phyloP scores from a whole-genome alignment of 331 rosid genomes.

The Arachis monticola region DNA sequence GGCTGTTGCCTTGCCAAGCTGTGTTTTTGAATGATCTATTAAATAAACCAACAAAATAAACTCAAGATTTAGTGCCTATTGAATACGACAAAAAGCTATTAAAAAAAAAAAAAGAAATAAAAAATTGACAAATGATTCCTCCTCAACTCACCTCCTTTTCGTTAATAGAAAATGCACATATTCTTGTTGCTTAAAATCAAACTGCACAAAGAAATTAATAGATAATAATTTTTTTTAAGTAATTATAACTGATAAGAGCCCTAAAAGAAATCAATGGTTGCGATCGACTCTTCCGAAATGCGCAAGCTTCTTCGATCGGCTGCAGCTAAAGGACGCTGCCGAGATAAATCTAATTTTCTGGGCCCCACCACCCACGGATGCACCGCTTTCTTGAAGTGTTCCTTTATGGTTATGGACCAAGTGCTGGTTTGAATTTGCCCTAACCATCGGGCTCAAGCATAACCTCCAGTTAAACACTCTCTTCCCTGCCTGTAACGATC shows the following conservation, averaged over 20 bases:
- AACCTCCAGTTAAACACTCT: slow-evolving; percentile 60
- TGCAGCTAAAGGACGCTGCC: slow-evolving; percentile 66
- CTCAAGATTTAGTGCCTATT: no score
- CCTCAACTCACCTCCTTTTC: no score
- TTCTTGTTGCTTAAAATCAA: neutral
- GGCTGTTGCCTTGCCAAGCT: no score
- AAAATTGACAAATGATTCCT: no score
- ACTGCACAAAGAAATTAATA: neutral
- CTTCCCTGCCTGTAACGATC: slow-evolving; percentile 38
- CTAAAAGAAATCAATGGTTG: slow-evolving; percentile 60
- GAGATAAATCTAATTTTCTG: slow-evolving; percentile 48
- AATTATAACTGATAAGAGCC: no score
- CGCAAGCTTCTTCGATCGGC: slow-evolving; percentile 77
- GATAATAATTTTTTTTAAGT: no score
- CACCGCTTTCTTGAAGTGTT: slow-evolving; percentile 56
- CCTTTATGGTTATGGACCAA: slow-evolving; percentile 56
- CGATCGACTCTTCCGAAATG: slow-evolving; percentile 67
- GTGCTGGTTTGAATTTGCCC: slow-evolving; percentile 76
- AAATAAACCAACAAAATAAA: no score
- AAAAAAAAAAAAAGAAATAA: no score
- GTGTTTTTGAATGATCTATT: no score
- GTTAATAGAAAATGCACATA: no score
- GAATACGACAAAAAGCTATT: no score
- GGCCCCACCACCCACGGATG: slow-evolving; percentile 40
- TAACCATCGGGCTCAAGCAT: slow-evolving; percentile 82